Evolutionary conservation across 73 alveolate species (phyloP).

Genomic region (Stentor roeselii): DNA sequence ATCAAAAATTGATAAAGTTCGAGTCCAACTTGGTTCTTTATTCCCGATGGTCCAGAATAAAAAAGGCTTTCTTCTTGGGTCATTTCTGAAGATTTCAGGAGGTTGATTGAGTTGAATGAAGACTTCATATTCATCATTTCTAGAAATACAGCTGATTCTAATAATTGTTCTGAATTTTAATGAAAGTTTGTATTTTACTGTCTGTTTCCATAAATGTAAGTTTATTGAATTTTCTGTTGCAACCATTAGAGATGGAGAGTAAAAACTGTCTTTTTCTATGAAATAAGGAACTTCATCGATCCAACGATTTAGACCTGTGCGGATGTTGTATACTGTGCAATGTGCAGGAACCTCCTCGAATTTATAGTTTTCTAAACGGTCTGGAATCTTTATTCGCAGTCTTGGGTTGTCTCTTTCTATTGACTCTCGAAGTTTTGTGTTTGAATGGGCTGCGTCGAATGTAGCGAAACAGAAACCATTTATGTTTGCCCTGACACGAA

Average conservation of each 20-base stretch:
- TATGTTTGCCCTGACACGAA: not conserved
- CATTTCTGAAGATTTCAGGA: not conserved
- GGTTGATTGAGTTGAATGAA: not conserved
- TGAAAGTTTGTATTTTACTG: not conserved
- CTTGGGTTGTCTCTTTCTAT: not conserved
- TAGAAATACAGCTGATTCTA: not conserved
- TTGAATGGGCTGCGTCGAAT: not conserved
- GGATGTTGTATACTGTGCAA: not conserved
- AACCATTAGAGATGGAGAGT: not conserved
- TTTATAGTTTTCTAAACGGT: slow-evolving; percentile 2
- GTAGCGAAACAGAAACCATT: slow-evolving; percentile 10
- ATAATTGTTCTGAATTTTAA: not conserved
- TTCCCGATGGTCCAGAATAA: not conserved
- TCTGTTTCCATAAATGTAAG: not conserved
- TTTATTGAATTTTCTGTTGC: not conserved
- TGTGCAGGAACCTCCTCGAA: not conserved
- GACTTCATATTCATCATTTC: not conserved
- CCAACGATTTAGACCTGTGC: not conserved
- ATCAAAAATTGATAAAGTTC: not conserved
- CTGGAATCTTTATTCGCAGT: not conserved
- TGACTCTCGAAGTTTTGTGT: not conserved
- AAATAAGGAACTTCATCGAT: not conserved
- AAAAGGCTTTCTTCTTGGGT: not conserved
- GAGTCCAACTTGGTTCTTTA: slow-evolving; percentile 5
- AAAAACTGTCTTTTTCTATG: not conserved